phyloP scores from a whole-genome alignment of 179 eudicot genomes.

The Carnegiea gigantea region DNA sequence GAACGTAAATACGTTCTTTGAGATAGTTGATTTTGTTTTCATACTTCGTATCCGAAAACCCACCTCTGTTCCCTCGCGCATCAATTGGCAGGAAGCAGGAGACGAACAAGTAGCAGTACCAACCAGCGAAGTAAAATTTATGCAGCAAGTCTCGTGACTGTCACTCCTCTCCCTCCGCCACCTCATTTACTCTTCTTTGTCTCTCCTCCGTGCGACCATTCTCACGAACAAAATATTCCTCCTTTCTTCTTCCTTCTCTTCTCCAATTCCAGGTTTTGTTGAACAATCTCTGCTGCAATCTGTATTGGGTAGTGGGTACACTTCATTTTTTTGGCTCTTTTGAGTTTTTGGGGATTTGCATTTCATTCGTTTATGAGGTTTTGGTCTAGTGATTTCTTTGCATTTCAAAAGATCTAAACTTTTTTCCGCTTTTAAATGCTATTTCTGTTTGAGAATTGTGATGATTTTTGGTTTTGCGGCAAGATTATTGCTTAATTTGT shows the following conservation, averaged over 20 bases:
- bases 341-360: background rate
- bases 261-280: slow-evolving; percentile 18
- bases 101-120: background rate
- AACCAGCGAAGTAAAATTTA: slow-evolving; percentile 22
- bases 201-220: slow-evolving; percentile 13
- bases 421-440: slow-evolving; percentile 1
- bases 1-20: no score
- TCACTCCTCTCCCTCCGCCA: slow-evolving; percentile 20
- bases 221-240: slow-evolving; percentile 17
- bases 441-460: slow-evolving; percentile 19
- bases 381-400: slow-evolving; percentile 1
- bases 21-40: no score
- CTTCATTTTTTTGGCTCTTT: background rate
- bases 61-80: background rate
- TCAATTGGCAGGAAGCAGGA: background rate
- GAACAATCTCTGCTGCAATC: slow-evolving; percentile 13
- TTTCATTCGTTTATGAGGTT: background rate
- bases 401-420: slow-evolving; percentile 32
- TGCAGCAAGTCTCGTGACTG: slow-evolving; percentile 35
- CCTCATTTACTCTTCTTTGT: slow-evolving; percentile 7
- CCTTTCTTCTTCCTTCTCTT: background rate
- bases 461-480: background rate
- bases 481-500: slow-evolving; percentile 12
- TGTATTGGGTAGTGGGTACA: slow-evolving; percentile 17
- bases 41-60: background rate